Base-by-base conservation (phyloP, 2,329 filamentous ascomycete genomes). In the Botrytis deweyae region DNA sequence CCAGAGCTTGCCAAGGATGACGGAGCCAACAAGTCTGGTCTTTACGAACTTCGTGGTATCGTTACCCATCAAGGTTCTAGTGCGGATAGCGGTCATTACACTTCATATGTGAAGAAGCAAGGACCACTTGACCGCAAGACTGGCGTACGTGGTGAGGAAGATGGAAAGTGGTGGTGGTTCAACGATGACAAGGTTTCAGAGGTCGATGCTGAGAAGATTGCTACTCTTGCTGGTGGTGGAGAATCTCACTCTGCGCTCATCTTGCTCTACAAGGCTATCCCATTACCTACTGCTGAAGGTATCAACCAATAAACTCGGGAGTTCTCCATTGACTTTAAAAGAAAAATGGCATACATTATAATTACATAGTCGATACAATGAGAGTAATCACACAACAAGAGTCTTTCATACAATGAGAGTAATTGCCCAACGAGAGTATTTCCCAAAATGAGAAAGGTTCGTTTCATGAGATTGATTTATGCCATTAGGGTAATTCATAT, bases 81-180 rank as follows among this genome's bases (percentile, higher is more conserved):
- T 81, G 96, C 96, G 33, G 96, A 99, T 84, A 98, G 95, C 79
- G 96, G 96, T 12, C 96, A 99, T 84, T 99, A 99, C 86, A 99
- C 97, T 7, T 92, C 95, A 0, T 99, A 97, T 82, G 93, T 99
- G 78, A 99, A 98, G 88, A 98, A 99, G 88, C 87, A 91, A 75
- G 91, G 89, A 0, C 84, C 86, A 16, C 84, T 93, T 74, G 92
- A 97, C 78, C 87, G 91, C 25, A 89, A 90, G 80, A 93, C 91
- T 33, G 94, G 93, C 77, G 93, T 94, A 85, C 86, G 89, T 79
- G 90, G 89, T 72, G 90, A 92, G 80, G 94, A 97, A 81, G 94
- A 97, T 81, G 94, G 93, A 78, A 97, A 94, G 80, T 99, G 96
- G 96, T 99, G 96, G 95, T 99, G 96, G 95, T 99, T 99, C 88